Base-by-base conservation (phyloP, 2,329 filamentous ascomycete species). In the Botrytis fragariae region DNA sequence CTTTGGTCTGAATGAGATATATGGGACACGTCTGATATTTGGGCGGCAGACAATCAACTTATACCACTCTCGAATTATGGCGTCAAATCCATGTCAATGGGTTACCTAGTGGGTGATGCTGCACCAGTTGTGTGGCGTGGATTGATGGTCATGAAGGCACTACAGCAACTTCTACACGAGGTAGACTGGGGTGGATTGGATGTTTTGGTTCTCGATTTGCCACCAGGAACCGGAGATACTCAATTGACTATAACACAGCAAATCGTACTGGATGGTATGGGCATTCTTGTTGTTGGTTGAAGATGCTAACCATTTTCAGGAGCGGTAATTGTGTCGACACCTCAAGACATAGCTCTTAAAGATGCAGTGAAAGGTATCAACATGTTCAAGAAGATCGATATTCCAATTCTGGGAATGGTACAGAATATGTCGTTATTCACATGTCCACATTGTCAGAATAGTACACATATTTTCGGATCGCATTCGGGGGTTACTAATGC, bases 1-100 rank as follows among this genome's bases (percentile, higher is more conserved):
- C 72, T 75, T 51, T 12, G 45, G 20, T 32, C 37, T 12, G 29
- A 39, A 65, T 71, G 61, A 5, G 37, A 72, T 72, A 63, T 72
- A 39, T 72, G 35, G 68, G 32, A 64, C 51, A 39, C 61, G 69
- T 78, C 79, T 81, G 77, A 81, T 75, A 54, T 64, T 67, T 48
- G 42, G 57, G 39, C 25, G 22, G 25, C 75, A 93, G 89, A 92
- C 77, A 94, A 95, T 79, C 91, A 94, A 79, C 87, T 99, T 5
- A 80, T 98, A 2, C 96, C 96, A 0, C 84, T 99, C 37, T 94
- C 93, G 35, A 97, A 97, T 81, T 98, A 98, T 84, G 96, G 96
- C 59, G 88, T 99, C 73, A 97, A 97, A 83, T 97, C 94, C 72
- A 99, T 99, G 96, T 98, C 95, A 0, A 98, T 99, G 93, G 96